Evolutionary conservation across 768 basidiomycete species (phyloP).

Genomic region (Tubosaeta sp.): DNA sequence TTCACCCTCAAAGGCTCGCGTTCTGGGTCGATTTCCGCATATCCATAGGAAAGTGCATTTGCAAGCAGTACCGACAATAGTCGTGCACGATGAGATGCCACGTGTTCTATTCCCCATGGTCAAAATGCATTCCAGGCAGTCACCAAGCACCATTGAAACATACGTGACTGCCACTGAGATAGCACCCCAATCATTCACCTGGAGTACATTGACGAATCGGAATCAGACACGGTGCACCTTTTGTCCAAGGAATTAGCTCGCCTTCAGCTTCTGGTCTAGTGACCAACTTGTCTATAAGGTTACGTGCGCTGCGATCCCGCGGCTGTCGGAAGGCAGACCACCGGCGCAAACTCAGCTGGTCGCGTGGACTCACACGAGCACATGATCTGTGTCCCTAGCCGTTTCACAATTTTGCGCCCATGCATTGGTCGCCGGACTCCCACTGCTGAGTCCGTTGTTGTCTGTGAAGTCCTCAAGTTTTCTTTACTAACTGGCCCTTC

Average conservation of each 20-base stretch:
- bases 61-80: conserved; percentile 39
- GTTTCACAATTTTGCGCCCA: too few species aligned
- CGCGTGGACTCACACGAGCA: too few species aligned
- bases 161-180: conserved; percentile 63
- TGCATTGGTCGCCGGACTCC: too few species aligned
- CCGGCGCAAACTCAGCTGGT: too few species aligned
- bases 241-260: conserved; percentile 8
- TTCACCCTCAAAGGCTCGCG: conserved; percentile 51
- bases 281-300: too few species aligned
- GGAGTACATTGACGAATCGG: neutral
- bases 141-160: conserved; percentile 12
- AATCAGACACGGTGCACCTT: neutral
- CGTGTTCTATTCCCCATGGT: conserved; percentile 34
- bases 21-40: conserved; percentile 41
- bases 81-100: conserved; percentile 46
- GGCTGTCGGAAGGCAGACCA: too few species aligned
- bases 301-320: too few species aligned
- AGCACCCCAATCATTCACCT: conserved; percentile 66
- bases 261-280: conserved; percentile 64
- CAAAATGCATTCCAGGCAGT: too few species aligned
- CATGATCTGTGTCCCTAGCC: too few species aligned
- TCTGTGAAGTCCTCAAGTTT: too few species aligned
- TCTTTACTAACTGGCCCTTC: too few species aligned
- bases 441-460: too few species aligned
- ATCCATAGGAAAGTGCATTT: conserved; percentile 46